These are phyloP conservation scores for Trametes elegans DNA, from an alignment of 768 basidiomycete genomes.

Conservation along the genomic window DNA sequence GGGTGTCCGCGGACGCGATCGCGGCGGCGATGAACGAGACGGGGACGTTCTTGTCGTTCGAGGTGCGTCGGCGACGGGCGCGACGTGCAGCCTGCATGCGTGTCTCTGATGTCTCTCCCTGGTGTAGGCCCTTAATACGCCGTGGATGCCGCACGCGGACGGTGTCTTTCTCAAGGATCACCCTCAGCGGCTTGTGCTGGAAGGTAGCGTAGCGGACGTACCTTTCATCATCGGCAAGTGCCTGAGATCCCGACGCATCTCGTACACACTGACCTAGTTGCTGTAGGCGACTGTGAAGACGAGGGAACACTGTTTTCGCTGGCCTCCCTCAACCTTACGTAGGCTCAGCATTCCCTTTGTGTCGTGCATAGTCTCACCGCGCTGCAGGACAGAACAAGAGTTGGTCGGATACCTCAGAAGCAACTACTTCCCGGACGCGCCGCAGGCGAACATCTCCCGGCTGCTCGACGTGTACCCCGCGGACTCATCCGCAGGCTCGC, in stretches of 20 bases:
- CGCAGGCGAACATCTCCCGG: conserved; percentile 6
- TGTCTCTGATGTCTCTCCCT: neutral
- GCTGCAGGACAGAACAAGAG: conserved; percentile 1
- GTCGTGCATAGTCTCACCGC: neutral
- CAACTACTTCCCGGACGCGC: conserved; percentile 19
- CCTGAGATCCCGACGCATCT: neutral
- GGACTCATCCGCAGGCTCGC: conserved; percentile 46
- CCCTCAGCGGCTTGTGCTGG: conserved; percentile 30
- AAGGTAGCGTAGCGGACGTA: conserved; percentile 31
- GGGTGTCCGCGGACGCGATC: conserved; percentile 32
- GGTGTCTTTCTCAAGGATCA: conserved; percentile 24
- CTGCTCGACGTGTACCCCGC: conserved; percentile 25
- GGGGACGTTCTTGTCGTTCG: conserved; percentile 23
- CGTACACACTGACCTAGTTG: neutral
- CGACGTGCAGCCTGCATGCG: too few relatives aligned
- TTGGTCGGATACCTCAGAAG: neutral
- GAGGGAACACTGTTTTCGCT: conserved; percentile 25
- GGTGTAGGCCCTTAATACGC: neutral
- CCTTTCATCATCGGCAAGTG: conserved; percentile 23
- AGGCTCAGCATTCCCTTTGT: neutral
- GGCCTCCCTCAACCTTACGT: conserved; percentile 2
- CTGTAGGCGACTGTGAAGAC: conserved; percentile 18
- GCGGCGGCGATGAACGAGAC: conserved; percentile 33
- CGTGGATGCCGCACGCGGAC: conserved; percentile 29
- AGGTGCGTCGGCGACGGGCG: neutral